These are phyloP conservation scores for Cladochytrium replicatum DNA, from an alignment of 192 early-diverging fungal genomes.

Conservation along the genomic window DNA sequence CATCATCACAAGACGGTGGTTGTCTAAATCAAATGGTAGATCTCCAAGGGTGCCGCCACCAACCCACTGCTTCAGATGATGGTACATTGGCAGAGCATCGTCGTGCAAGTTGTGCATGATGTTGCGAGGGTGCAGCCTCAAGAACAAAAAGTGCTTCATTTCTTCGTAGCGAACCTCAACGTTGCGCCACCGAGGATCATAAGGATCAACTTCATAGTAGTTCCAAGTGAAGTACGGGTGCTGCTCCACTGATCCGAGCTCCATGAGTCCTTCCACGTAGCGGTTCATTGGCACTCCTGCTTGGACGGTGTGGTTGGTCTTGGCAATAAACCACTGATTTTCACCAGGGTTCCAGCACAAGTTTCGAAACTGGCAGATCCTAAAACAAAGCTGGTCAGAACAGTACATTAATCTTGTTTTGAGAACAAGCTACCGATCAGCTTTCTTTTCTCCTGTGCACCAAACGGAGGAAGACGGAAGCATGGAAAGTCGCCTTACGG, in stretches of 20 bases:
- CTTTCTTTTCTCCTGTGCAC: slow-evolving; percentile 19
- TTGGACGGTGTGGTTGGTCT: slow-evolving; percentile 26
- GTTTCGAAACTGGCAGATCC: slow-evolving; percentile 36
- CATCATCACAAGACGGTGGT: slow-evolving; percentile 25
- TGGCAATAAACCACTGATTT: slow-evolving; percentile 33
- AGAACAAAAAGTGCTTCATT: slow-evolving; percentile 27
- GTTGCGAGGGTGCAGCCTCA: slow-evolving; percentile 33
- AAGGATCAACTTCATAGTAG: slow-evolving; percentile 31
- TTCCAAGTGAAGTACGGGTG: slow-evolving; percentile 29
- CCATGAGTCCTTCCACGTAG: slow-evolving; percentile 20
- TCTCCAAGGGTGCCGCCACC: slow-evolving; percentile 6
- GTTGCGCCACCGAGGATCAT: slow-evolving; percentile 22
- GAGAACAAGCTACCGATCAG: slow-evolving; percentile 9
- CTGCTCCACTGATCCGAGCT: slow-evolving; percentile 25
- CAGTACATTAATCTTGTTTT: background rate
- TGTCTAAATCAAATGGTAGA: slow-evolving; percentile 28
- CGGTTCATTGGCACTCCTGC: slow-evolving; percentile 22
- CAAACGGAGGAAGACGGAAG: slow-evolving; percentile 33
- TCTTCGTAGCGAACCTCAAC: slow-evolving; percentile 31
- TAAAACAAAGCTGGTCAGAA: background rate
- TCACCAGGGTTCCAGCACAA: slow-evolving; percentile 29
- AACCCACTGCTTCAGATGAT: slow-evolving; percentile 24
- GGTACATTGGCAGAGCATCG: slow-evolving; percentile 33
- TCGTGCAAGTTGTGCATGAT: slow-evolving; percentile 49
- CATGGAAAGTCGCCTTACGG: slow-evolving; percentile 2